phyloP scores from a whole-genome alignment of 805 yeast genomes.

The Candida pseudoglaebosa region DNA sequence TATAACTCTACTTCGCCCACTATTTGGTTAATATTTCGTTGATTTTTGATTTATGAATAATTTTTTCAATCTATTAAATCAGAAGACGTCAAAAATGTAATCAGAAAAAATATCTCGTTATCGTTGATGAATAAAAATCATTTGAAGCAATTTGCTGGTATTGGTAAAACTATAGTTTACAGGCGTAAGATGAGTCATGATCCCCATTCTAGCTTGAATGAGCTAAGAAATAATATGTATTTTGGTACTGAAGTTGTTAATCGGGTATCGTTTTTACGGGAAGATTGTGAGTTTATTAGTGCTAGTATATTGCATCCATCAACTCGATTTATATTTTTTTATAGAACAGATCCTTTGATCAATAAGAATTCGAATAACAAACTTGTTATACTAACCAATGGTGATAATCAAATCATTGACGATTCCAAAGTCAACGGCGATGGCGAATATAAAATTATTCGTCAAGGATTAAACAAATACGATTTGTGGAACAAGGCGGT shows the following conservation, averaged over 20 bases:
- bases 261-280: constrained; percentile 61
- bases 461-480: constrained; percentile 19
- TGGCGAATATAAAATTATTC: constrained; percentile 2
- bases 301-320: constrained; percentile 42
- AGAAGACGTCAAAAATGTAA: no score
- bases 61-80: no score
- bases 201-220: constrained; percentile 9
- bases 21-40: no score
- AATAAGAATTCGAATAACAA: constrained; percentile 24
- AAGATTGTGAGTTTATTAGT: constrained; percentile 48
- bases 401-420: constrained; percentile 24
- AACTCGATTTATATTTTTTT: constrained; percentile 47
- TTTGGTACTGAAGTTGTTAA: constrained; percentile 55
- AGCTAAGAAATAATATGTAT: constrained; percentile 23
- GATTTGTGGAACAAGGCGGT: constrained; percentile 14
- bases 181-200: constrained; percentile 18
- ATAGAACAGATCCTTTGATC: constrained; percentile 27
- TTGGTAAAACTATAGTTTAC: no score
- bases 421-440: neutral
- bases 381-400: constrained; percentile 34
- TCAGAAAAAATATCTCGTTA: no score
- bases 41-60: no score
- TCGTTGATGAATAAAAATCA: neutral
- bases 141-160: neutral
- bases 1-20: no score